Evolutionary conservation across 495 filamentous ascomycete species (phyloP), one percentile per base, ranked within the genome.

Genomic region (Chaetomidium leptoderma): DNA sequence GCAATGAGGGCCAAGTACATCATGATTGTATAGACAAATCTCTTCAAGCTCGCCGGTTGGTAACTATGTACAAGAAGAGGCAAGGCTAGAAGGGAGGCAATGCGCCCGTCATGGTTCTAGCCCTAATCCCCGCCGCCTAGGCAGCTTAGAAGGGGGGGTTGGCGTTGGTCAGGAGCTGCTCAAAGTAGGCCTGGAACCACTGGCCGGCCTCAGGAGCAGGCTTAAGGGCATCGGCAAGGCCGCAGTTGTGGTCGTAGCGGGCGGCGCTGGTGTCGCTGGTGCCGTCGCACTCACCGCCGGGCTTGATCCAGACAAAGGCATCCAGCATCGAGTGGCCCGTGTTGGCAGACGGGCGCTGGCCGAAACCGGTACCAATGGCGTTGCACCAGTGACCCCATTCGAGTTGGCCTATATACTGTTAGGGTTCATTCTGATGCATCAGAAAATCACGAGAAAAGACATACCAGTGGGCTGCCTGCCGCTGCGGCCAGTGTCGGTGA

Each of bases 341-440:
- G 63, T 81, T 70, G 42, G 81, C 76, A 11, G 82, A 86, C 0
- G 86, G 85, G 51, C 85, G 85, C 43, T 79, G 77, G 72, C 89
- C 88, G 69, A 91, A 90, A 30, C 87, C 43, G 39, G 87, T 83
- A 61, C 81, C 83, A 53, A 79, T 81, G 63, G 84, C 82, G 64
- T 93, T 93, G 81, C 89, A 92, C 89, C 89, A 93, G 77, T 91
- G 81, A 65, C 88, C 89, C 86, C 87, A 81, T 54, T 73, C 77
- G 21, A 37, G 17, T 59, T 82, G 78, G 66, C 88, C 54, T 56
- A 24, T 32, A 9, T 10, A 5, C 14, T 40, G 35, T 56, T 32
- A 56, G 44, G n/a, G 3, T n/a, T 19, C 49, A 35, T 9, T 30
- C 40, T 3, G 7, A 30, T 36, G 17, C 16, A 10, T 13, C 5